These are phyloP conservation scores for Fusarium nodosum DNA, from an alignment of 2,329 filamentous ascomycete genomes.

Conservation along the genomic window DNA sequence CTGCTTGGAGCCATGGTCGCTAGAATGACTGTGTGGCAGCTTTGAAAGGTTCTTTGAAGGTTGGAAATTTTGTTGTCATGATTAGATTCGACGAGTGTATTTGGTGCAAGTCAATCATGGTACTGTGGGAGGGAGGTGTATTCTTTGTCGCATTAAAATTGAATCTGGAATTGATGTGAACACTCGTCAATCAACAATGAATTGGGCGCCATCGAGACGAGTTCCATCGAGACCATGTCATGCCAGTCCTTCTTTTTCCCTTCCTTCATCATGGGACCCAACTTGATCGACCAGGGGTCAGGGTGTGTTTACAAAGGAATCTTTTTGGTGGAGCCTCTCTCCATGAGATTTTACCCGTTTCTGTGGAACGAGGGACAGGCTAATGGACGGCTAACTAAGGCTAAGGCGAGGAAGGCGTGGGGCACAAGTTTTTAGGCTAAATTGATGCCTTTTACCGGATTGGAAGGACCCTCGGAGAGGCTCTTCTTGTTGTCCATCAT, in stretches of 20 bases:
- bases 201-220: slow-evolving; percentile 14
- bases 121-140: background rate
- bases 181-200: slow-evolving; percentile 17
- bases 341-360: slow-evolving; percentile 43
- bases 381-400: slow-evolving; percentile 5
- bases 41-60: slow-evolving; percentile 34
- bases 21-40: slow-evolving; percentile 5
- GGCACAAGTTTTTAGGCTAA: slow-evolving; percentile 44
- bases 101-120: slow-evolving; percentile 32
- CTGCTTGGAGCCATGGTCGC: slow-evolving; percentile 6
- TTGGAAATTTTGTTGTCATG: slow-evolving; percentile 16
- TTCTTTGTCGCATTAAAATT: slow-evolving; percentile 30
- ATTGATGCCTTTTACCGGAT: slow-evolving; percentile 39
- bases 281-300: slow-evolving; percentile 15
- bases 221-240: slow-evolving; percentile 16
- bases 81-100: slow-evolving; percentile 25
- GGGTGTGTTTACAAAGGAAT: slow-evolving; percentile 26
- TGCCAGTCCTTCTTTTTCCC: slow-evolving; percentile 8
- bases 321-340: slow-evolving; percentile 22
- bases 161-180: slow-evolving; percentile 4
- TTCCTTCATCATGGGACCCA: slow-evolving; percentile 34
- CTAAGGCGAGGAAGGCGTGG: slow-evolving; percentile 22
- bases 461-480: slow-evolving; percentile 4
- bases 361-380: slow-evolving; percentile 44
- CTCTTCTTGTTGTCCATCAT: slow-evolving; percentile 24